Base-by-base conservation (phyloP, 371 early-diverging fungal genomes). In the Chytridium lagenaria region DNA sequence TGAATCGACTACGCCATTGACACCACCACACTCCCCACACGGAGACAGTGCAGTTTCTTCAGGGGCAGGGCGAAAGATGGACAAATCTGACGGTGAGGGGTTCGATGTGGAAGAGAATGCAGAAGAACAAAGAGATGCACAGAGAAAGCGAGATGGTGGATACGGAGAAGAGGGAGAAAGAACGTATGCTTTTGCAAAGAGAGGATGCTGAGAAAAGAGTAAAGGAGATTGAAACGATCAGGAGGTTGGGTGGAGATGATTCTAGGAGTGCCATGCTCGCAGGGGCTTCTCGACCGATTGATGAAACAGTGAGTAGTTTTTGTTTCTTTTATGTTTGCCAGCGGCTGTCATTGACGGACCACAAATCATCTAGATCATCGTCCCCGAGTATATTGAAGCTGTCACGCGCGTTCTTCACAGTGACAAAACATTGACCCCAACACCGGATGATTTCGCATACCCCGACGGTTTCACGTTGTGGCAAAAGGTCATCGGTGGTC, bases 361-460 rank as follows among this genome's bases (percentile, higher is more conserved):
- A n/a, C n/a, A n/a, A n/a, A n/a, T n/a, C n/a, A n/a, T n/a, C n/a
- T n/a, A 76, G 77, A 59, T 81, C 12, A 67, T 82, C 52, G 78
- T 81, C 30, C 78, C 80, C 1, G 81, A 84, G 26, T 84, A 81
- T 69, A 71, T 83, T 22, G 52, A 57, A 0, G 83, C 75, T 26
- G 33, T 84, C 15, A 80, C 80, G 40, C 67, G 73, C 19, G 78
- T 78, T 22, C 78, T 84, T 1, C 67, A 71, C n/a, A 59, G 67
- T 23, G 85, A 84, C 71, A 22, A 39, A 16, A 74, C 70, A 7
- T 36, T 72, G 1, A 70, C 83, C 28, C 80, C 83, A 1, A 69
- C 71, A 0, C 85, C 85, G 2, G 83, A 82, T 30, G 83, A 85
- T 69, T 83, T 85, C 67, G 2, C 67, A 12, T 33, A 76, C 7